Evolutionary conservation across 2,329 filamentous ascomycete genomes (phyloP), one percentile per base, ranked within the genome.

Genomic region (Trichothecium sympodiale): DNA sequence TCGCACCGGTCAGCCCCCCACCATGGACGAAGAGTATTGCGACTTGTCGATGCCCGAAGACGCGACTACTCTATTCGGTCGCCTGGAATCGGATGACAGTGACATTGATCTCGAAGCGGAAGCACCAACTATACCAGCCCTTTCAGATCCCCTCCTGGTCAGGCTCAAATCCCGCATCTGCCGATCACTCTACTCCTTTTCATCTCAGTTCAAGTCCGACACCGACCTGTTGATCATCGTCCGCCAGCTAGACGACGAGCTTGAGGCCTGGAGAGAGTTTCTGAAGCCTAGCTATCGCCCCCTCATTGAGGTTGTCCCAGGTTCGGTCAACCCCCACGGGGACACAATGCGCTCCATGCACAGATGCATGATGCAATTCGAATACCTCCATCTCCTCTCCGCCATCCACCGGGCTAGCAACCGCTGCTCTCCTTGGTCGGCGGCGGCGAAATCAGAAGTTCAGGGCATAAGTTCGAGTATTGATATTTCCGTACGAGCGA

Each of bases 381-480:
- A 75, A 34, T 77, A 77, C 34, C 65, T 74, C 39, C 60, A 73
- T 36, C 58, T 71, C 30, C 59, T 74, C 49, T 64, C 65, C 1
- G 62, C 63, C 8, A 74, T 77, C 15, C 72, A 76, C 41, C 57
- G 65, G 4, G 69, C 71, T 0, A 74, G 67, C 23, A 64, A 66
- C 4, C 54, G 71, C 3, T 74, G 69, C 38, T 57, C 61, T 55
- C 42, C 46, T 7, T 47, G 49, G 46, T 29, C 52, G 56, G 37
- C 33, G 18, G 20, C 20, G 20, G 20, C 20, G 6, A 25, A 25
- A 10, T 25, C 20, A 10, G 37, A 4, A 17, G 26, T 25, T 10
- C 20, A 25, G 20, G 20, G 20, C 0, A 56, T 74, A 0, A 62
- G 60, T 15, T 74, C 69, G 0, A 74, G 71, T 37, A 51, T 71